Base-by-base conservation (phyloP, 257 asterid genomes). In the Fraxinus excelsior region DNA sequence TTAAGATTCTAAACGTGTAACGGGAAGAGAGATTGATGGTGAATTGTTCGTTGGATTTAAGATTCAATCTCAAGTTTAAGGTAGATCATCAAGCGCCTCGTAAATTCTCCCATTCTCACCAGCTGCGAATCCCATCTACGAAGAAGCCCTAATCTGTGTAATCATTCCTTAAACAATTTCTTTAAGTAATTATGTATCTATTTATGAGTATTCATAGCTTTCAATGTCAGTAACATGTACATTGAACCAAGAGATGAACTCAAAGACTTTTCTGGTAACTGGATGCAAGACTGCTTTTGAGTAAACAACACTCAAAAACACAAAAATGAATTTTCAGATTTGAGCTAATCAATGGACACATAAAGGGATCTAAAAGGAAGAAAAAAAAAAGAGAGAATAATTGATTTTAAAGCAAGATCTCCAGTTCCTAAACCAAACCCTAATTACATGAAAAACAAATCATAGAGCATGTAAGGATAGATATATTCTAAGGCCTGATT, bases 201-300 rank as follows among this genome's bases (percentile, higher is more conserved):
- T 25, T 60, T 8, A 60, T 60, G 16, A 23, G 28, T 60, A 21
- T 18, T 62, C 68, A 11, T 25, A 26, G 68, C 68, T 62, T 62
- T 62, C 68, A 62, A 62, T 25, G 68, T 62, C 18, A 62, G 46
- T 34, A 35, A 49, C 0, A 49, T 46, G 56, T 46, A 5, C 68
- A 12, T 38, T 58, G 34, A 69, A 21, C 67, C 70, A 81, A 42
- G 7, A 51, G 35, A 73, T 11, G 26, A 73, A 40, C 74, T 74
- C 34, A 14, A 44, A 40, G 44, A 31, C 29, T 19, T 66, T 10
- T 26, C 37, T 21, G 26, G 67, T 65, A 35, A 70, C 80, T 53
- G 82, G 76, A 70, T 70, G 74, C 5, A 69, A 74, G 70, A 78
- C 69, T 74, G 82, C 32, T 51, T 46, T 64, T 46, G 19, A 8